Evolutionary conservation across 192 early-diverging fungal genomes (phyloP).

Genomic region (Entomortierella chlamydospora): DNA sequence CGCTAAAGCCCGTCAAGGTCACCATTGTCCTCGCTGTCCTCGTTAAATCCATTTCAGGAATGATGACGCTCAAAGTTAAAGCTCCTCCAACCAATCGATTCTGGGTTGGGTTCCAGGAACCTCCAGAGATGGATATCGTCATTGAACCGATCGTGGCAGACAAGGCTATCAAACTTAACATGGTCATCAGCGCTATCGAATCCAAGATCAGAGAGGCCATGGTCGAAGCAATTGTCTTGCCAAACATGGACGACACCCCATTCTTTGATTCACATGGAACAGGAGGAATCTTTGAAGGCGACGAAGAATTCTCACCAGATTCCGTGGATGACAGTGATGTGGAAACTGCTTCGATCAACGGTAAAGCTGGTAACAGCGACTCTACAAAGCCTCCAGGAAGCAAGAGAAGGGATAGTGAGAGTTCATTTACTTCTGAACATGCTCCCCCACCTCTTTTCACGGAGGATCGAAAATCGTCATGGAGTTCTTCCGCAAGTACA

Average conservation of each 20-base stretch:
- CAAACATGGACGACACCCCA: constrained; percentile 90
- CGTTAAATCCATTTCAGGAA: constrained; percentile 80
- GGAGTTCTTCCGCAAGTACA: constrained; percentile 40
- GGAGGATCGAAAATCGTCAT: constrained; percentile 20
- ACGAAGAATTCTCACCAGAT: constrained; percentile 31
- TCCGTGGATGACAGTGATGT: constrained; percentile 33
- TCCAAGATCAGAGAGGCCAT: constrained; percentile 86
- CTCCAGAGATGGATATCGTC: constrained; percentile 78
- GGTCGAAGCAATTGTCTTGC: constrained; percentile 83
- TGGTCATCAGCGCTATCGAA: constrained; percentile 87
- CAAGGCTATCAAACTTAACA: constrained; percentile 79
- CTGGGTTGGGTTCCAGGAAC: constrained; percentile 90
- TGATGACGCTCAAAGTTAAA: constrained; percentile 83
- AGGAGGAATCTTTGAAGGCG: constrained; percentile 70
- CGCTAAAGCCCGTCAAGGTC: constrained; percentile 70
- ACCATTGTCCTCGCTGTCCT: constrained; percentile 84
- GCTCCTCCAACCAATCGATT: constrained; percentile 86
- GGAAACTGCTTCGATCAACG: constrained; percentile 2
- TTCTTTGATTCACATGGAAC: constrained; percentile 78
- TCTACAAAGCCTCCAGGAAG: not conserved
- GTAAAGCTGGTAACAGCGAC: constrained; percentile 3
- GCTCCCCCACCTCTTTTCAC: constrained; percentile 6
- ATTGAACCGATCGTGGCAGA: constrained; percentile 92
- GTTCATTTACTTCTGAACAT: constrained; percentile 32
- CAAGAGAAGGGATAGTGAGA: constrained; percentile 33